Evolutionary conservation across 208 protist genomes (phyloP), one percentile per base, ranked within the genome.

Genomic region (Acanthamoeba sp.): DNA sequence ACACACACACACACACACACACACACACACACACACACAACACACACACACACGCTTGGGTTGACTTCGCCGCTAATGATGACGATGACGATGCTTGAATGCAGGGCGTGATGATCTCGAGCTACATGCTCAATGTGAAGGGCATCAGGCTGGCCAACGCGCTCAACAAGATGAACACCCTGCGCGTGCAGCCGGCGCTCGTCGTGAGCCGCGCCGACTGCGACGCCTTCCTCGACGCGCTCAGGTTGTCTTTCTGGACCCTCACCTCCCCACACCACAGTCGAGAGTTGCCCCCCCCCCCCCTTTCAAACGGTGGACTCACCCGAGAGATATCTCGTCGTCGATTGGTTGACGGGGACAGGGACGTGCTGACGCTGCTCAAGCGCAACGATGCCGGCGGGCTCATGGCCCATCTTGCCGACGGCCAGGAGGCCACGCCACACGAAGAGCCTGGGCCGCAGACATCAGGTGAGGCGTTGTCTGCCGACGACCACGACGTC

Each of bases 121-220:
- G 84, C 55, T 90, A 90, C 52, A 69, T 90, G 52, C 84, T 90
- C 10, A 90, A 90, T 29, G 84, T 90, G 57, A 59, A 90, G 48
- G n/a, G 57, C 52, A 90, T 90, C 10, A 5, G 84, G 34, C 34
- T 90, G 42, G 57, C 84, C 52, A 90, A 90, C 29, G 84, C 84
- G n/a, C 84, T 90, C 52, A 90, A 90, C 84, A 71, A 71, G 52
- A 90, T 69, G 57, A 90, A 90, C 84, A 90, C 84, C 55, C 48
- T 90, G 14, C 84, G 84, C 32, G 57, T 90, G 32, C 52, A 90
- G 32, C 84, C 84, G 18, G 2, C 84, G 4, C 84, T 90, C 32
- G 69, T 18, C 24, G 57, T 90, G 18, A 90, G n/a, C 18, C 48
- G 57, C 27, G 84, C 64, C 4, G 34, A 40, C 22, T 90, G 84